Base-by-base conservation (phyloP, 2,329 filamentous ascomycete genomes). In the Cucurbitaria berberidis region DNA sequence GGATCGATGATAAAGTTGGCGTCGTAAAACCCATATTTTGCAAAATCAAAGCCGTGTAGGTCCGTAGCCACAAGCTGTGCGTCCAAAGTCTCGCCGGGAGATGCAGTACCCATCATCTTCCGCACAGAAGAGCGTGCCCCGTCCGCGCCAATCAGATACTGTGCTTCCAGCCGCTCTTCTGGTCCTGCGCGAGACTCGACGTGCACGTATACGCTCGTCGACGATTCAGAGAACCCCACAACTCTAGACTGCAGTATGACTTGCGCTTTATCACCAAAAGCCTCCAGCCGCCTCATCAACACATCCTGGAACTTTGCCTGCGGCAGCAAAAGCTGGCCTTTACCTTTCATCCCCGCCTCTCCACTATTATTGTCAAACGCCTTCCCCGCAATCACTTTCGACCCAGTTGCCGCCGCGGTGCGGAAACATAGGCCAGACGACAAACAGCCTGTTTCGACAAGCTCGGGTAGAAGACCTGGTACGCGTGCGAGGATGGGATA, bases 1-100 rank as follows among this genome's bases (percentile, higher is more conserved):
- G 64, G 60, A 43, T 77, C 75, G 5, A 76, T 64, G 54, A 77
- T 64, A 59, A 78, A 78, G 30, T 78, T 78, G 5, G 72, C 75
- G 22, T 76, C 74, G 40, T 67, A 67, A 66, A 76, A 78, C 13
- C 67, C 70, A 34, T 77, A 64, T 11, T 65, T 57, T 8, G 72
- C 62, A 53, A 77, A 77, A 15, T 72, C 70, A 43, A 75, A 74
- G 18, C n/a, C n/a, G n/a, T 64, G 60, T 1, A 75, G 59, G 53
- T 78, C 74, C 5, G 73, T 75, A 9, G 75, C 75, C 1, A 77
- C 72, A 39, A 77, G 71, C 48, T 74, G 71, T 2, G 58, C 63
- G 9, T 69, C 63, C n/a, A 76, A 61, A 5, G 73, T 76, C 22
- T 72, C 70, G 44, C 74, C 74, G 7, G 64, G 56, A 11, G 75